A percentile compares a stretch with the other conserved stretches of the same genome.
Conservation (phyloP, 2,329 filamentous ascomycete genomes). For the Calonectria pauciramosa region DNA sequence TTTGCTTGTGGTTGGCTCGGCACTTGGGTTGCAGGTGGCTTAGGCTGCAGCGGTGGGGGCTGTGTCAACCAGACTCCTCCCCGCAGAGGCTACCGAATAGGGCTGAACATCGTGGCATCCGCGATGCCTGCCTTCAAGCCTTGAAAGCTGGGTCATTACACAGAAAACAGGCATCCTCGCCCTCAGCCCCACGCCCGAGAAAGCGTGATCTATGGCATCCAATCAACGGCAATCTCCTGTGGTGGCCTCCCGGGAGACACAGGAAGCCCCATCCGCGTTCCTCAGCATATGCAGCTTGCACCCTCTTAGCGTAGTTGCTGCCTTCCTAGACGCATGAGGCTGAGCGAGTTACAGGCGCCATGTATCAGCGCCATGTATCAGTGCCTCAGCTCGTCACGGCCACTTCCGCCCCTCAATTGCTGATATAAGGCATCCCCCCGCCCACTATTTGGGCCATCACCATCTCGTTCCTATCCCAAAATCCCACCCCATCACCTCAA, state of each 20-base stretch:
- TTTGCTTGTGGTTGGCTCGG: not conserved
- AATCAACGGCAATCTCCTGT: not conserved
- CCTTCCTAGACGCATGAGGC: not conserved
- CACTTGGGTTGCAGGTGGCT: not conserved
- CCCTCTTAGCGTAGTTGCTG: not conserved
- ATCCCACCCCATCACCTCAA: not conserved
- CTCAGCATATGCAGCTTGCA: not conserved
- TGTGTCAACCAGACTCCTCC: not conserved
- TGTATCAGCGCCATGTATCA: not conserved
- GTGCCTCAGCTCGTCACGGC: not conserved
- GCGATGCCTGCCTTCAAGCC: not conserved
- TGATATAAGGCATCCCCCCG: not conserved
- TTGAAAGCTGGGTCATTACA: not conserved
- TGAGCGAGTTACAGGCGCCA: not conserved
- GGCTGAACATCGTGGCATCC: not conserved
- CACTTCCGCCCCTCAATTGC: not conserved
- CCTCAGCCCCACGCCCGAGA: not conserved
- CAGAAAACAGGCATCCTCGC: not conserved
- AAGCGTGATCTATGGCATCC: not conserved
- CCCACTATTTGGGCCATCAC: not conserved
- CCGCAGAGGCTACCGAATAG: not conserved
- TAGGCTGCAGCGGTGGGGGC: not conserved
- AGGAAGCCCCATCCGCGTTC: not conserved
- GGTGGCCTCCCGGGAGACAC: not conserved
- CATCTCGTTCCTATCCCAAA: not conserved